Conservation (phyloP, 371 early-diverging fungal species). For the Saksenaea oblongispora region DNA sequence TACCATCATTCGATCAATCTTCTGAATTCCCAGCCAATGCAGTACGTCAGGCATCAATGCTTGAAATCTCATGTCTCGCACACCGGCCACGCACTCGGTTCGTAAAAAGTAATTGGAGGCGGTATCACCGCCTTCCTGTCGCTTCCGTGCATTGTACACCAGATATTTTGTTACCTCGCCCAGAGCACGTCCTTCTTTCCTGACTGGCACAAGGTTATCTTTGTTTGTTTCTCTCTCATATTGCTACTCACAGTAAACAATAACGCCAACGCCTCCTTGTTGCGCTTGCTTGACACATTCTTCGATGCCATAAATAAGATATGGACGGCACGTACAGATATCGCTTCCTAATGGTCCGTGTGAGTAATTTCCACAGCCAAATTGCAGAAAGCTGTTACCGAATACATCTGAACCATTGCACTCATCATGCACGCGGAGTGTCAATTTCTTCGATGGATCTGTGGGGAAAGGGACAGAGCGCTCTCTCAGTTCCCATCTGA, state of each 20-base stretch:
- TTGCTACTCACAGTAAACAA: slow-evolving; percentile 80
- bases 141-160: slow-evolving; percentile 91
- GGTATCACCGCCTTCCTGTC: slow-evolving; percentile 91
- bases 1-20: slow-evolving; percentile 92
- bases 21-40: slow-evolving; percentile 95
- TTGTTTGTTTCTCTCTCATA: background rate
- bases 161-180: slow-evolving; percentile 96
- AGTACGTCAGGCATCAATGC: slow-evolving; percentile 97
- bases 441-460: slow-evolving; percentile 84
- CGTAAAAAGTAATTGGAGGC: slow-evolving; percentile 90
- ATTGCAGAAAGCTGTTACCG: no score
- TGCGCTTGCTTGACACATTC: slow-evolving; percentile 91
- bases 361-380: no score
- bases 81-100: slow-evolving; percentile 94
- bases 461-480: background rate
- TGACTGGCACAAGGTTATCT: slow-evolving; percentile 43
- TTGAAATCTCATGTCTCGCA: slow-evolving; percentile 98
- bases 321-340: slow-evolving; percentile 95
- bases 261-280: slow-evolving; percentile 90
- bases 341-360: slow-evolving; percentile 56
- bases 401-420: slow-evolving; percentile 96
- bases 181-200: slow-evolving; percentile 94
- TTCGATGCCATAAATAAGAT: slow-evolving; percentile 92
- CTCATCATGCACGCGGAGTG: slow-evolving; percentile 91
- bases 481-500: background rate